Conservation (phyloP, 2,329 filamentous ascomycete genomes). For the Fusarium napiforme region DNA sequence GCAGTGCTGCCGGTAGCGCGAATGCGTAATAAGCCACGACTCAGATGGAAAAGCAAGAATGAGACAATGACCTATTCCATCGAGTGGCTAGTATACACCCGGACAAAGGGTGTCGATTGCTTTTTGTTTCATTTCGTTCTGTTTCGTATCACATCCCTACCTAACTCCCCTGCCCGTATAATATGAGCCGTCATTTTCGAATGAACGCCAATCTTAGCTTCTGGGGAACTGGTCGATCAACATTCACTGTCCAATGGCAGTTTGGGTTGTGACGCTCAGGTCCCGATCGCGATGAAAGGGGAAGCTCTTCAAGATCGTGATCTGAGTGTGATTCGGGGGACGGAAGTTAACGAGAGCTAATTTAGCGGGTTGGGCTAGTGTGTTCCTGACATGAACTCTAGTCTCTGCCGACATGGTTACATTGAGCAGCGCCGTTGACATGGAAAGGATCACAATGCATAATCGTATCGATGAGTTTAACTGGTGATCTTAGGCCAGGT, state of each 20-base stretch:
- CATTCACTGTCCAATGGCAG: background rate
- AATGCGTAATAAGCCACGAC: background rate
- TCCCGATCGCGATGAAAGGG: background rate
- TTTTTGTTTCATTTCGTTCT: background rate
- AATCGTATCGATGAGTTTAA: background rate
- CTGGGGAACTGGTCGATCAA: background rate
- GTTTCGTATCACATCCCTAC: background rate
- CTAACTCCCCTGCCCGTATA: background rate
- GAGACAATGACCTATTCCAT: background rate
- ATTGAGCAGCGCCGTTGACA: background rate
- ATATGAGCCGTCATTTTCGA: background rate
- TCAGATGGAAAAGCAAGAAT: background rate
- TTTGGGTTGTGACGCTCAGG: background rate
- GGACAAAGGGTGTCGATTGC: background rate
- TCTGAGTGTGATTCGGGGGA: background rate
- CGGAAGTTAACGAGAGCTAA: background rate
- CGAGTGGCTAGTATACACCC: background rate
- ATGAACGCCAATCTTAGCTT: background rate
- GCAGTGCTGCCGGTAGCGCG: background rate
- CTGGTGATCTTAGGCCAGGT: background rate
- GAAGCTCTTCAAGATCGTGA: background rate
- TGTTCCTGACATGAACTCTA: conserved; percentile 1
- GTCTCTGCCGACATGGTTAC: background rate
- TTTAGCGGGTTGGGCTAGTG: background rate
- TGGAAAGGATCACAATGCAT: background rate